Conservation (phyloP, 371 early-diverging fungal species). For the Mucor irregularis region DNA sequence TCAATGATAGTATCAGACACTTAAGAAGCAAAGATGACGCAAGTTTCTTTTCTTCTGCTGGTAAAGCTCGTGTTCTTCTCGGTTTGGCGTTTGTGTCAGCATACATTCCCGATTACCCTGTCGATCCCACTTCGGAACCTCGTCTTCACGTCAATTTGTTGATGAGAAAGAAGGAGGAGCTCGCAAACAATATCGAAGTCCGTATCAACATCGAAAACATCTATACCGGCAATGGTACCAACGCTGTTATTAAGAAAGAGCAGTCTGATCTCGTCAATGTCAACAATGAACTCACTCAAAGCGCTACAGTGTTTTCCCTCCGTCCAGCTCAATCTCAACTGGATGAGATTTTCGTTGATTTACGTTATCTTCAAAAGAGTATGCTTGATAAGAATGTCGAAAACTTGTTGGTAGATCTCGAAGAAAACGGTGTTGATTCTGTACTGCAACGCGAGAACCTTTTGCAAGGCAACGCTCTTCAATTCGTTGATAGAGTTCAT, state of each 20-base stretch:
- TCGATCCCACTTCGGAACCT: constrained; percentile 77
- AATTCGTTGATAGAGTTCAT: constrained; percentile 68
- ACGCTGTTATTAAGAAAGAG: constrained; percentile 39
- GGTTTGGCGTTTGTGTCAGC: constrained; percentile 63
- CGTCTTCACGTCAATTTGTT: constrained; percentile 63
- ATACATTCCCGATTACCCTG: constrained; percentile 76
- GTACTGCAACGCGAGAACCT: constrained; percentile 59
- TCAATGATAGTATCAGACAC: constrained; percentile 18
- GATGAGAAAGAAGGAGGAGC: constrained; percentile 40
- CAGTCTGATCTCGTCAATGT: constrained; percentile 17
- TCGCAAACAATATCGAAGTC: constrained; percentile 52
- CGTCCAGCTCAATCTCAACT: constrained; percentile 75
- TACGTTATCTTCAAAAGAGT: constrained; percentile 68
- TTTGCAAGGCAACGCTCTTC: constrained; percentile 72
- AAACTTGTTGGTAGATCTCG: constrained; percentile 47
- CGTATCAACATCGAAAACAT: constrained; percentile 57
- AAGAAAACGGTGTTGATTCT: constrained; percentile 23
- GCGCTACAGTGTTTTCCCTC: constrained; percentile 56
- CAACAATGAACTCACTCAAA: constrained; percentile 35
- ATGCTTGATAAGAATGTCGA: constrained; percentile 58
- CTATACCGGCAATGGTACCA: constrained; percentile 61
- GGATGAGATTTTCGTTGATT: constrained; percentile 73
- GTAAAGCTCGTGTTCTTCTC: constrained; percentile 58
- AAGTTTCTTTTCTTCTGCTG: constrained; percentile 29
- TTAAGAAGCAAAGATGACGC: constrained; percentile 20